Percentiles rank a stretch among this genome's conserved stretches.
phyloP scores from a whole-genome alignment of 202 grass and related monocot genomes.

The Zizania palustris region DNA sequence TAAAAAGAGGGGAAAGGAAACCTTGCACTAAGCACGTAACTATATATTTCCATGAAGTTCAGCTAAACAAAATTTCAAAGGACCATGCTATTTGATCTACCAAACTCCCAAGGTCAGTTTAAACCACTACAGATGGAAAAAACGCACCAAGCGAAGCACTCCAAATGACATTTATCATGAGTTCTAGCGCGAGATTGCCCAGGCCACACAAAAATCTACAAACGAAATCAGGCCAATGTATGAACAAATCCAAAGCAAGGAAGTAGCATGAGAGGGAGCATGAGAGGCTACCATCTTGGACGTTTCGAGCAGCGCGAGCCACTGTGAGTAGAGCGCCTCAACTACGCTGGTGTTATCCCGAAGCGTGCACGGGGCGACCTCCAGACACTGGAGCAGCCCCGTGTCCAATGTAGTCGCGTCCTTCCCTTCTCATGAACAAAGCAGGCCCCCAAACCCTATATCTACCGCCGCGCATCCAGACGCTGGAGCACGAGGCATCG shows the following conservation, averaged over 20 bases:
- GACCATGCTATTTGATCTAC: conserved; percentile 17
- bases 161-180: conserved; percentile 10
- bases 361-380: conserved; percentile 75
- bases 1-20: too few species aligned
- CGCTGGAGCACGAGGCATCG: conserved; percentile 29
- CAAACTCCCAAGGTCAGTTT: conserved; percentile 17
- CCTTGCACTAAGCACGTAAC: background rate
- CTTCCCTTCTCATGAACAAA: conserved; percentile 78
- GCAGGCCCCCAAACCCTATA: conserved; percentile 50
- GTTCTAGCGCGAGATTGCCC: conserved; percentile 36
- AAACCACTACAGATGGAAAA: conserved; percentile 28
- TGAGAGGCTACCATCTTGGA: conserved; percentile 71
- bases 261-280: background rate
- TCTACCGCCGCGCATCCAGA: conserved; percentile 36
- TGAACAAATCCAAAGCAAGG: conserved; percentile 29
- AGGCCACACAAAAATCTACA: conserved; percentile 31
- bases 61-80: background rate
- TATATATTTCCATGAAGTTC: background rate
- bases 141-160: conserved; percentile 21
- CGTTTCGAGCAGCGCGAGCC: conserved; percentile 85
- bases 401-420: conserved; percentile 79
- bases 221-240: conserved; percentile 19
- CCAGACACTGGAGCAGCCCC: conserved; percentile 85
- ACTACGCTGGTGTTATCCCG: conserved; percentile 70
- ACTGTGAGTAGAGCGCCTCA: conserved; percentile 80